Percentiles rank a stretch among this genome's conserved stretches.
Evolutionary conservation across 2,329 filamentous ascomycete species (phyloP).

Genomic region (Microdochium paspali): DNA sequence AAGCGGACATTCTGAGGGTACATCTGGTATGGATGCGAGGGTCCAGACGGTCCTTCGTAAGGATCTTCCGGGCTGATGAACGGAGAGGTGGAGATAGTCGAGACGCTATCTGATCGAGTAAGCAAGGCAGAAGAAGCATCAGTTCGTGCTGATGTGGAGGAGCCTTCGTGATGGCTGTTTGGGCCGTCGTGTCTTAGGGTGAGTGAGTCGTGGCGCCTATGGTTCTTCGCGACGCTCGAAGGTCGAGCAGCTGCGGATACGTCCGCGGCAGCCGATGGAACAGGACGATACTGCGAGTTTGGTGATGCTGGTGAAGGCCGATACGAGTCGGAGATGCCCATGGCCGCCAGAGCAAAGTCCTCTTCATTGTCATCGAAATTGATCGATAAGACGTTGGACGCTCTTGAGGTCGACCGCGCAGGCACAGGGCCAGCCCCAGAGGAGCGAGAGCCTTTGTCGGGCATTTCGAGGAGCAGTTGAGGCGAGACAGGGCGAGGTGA

Average conservation of each 20-base stretch:
- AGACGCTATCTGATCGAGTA: constrained; percentile 20
- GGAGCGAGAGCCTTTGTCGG: constrained; percentile 38
- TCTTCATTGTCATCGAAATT: constrained; percentile 27
- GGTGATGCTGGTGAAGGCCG: constrained; percentile 24
- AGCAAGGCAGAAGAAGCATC: not conserved
- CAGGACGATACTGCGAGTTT: constrained; percentile 7
- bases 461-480: constrained; percentile 18
- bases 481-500: not conserved
- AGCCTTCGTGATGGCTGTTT: constrained; percentile 16
- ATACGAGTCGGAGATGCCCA: constrained; percentile 44
- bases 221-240: constrained; percentile 48
- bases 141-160: constrained; percentile 2
- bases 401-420: constrained; percentile 29
- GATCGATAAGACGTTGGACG: constrained; percentile 5
- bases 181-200: constrained; percentile 42
- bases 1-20: constrained; percentile 61
- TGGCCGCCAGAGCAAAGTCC: constrained; percentile 37
- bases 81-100: constrained; percentile 21
- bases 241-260: constrained; percentile 25
- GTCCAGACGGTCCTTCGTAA: constrained; percentile 60
- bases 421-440: constrained; percentile 43
- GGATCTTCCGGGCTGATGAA: constrained; percentile 46
- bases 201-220: constrained; percentile 36
- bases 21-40: constrained; percentile 78
- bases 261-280: constrained; percentile 10